A percentile compares a stretch with the other conserved stretches of the same genome.
Conservation (phyloP, 2,329 filamentous ascomycete species). For the Phialocephala subalpina region DNA sequence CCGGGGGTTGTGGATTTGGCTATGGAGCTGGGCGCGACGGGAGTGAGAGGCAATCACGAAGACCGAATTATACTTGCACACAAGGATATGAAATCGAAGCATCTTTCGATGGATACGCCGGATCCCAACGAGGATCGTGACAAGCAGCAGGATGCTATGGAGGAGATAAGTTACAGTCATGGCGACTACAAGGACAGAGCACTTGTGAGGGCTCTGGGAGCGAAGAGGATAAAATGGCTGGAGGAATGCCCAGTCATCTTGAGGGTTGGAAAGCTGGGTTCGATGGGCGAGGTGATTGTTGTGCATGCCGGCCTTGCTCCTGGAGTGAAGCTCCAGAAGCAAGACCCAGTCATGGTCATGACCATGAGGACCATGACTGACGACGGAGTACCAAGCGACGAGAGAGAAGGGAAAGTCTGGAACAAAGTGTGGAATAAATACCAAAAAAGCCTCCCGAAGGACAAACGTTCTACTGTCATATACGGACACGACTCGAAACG, state of each 20-base stretch:
- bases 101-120: slow-evolving; percentile 41
- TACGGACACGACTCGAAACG: slow-evolving; percentile 87
- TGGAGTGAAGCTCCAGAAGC: slow-evolving; percentile 71
- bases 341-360: slow-evolving; percentile 85
- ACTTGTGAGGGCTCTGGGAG: slow-evolving; percentile 38
- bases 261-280: slow-evolving; percentile 68
- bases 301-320: slow-evolving; percentile 90
- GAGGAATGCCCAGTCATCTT: slow-evolving; percentile 80
- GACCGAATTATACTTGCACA: slow-evolving; percentile 80
- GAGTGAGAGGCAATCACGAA: slow-evolving; percentile 92
- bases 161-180: slow-evolving; percentile 38
- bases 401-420: slow-evolving; percentile 40
- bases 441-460: slow-evolving; percentile 49
- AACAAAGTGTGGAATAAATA: slow-evolving; percentile 59
- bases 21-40: slow-evolving; percentile 76
- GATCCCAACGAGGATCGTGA: slow-evolving; percentile 41
- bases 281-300: slow-evolving; percentile 71
- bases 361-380: slow-evolving; percentile 76
- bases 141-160: slow-evolving; percentile 34
- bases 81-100: slow-evolving; percentile 45
- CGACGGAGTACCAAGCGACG: slow-evolving; percentile 40
- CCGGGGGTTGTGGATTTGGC: slow-evolving; percentile 78
- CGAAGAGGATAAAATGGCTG: slow-evolving; percentile 73
- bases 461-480: slow-evolving; percentile 70
- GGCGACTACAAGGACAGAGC: slow-evolving; percentile 42